Conservation (phyloP, 2,329 filamentous ascomycete species). For the Cladosporium phlei region DNA sequence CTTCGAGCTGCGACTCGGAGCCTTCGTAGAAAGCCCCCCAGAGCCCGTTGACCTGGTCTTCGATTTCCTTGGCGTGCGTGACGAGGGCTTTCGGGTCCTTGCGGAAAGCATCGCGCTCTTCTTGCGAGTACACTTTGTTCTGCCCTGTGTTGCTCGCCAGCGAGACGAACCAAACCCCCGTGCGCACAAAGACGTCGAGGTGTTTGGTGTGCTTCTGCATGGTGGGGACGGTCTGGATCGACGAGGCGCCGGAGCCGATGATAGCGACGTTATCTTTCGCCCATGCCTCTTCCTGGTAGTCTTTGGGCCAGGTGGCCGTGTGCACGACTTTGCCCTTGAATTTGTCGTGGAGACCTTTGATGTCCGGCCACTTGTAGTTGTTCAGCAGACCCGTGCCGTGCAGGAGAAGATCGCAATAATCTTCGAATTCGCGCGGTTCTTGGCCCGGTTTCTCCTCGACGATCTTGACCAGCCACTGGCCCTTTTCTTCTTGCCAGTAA, state of each 20-base stretch:
- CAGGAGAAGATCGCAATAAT: slow-evolving; percentile 41
- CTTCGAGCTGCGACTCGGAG: slow-evolving; percentile 37
- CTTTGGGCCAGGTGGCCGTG: slow-evolving; percentile 44
- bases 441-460: slow-evolving; percentile 36
- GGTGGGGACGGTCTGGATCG: slow-evolving; percentile 43
- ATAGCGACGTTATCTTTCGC: slow-evolving; percentile 40
- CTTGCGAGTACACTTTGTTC: slow-evolving; percentile 42
- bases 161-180: slow-evolving; percentile 42
- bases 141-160: slow-evolving; percentile 44
- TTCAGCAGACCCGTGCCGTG: slow-evolving; percentile 41
- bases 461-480: slow-evolving; percentile 48
- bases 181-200: slow-evolving; percentile 44
- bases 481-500: slow-evolving; percentile 46
- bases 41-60: slow-evolving; percentile 44
- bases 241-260: slow-evolving; percentile 42
- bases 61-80: slow-evolving; percentile 43
- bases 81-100: slow-evolving; percentile 39
- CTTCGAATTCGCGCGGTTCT: slow-evolving; percentile 36
- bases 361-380: slow-evolving; percentile 27
- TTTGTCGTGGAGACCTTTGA: slow-evolving; percentile 38
- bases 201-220: slow-evolving; percentile 46
- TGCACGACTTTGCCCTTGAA: slow-evolving; percentile 42
- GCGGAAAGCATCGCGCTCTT: slow-evolving; percentile 41
- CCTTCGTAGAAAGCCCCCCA: slow-evolving; percentile 45
- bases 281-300: slow-evolving; percentile 43